Evolutionary conservation across 768 basidiomycete genomes (phyloP), one percentile per base, ranked within the genome.

Genomic region (Lentinula edodes): DNA sequence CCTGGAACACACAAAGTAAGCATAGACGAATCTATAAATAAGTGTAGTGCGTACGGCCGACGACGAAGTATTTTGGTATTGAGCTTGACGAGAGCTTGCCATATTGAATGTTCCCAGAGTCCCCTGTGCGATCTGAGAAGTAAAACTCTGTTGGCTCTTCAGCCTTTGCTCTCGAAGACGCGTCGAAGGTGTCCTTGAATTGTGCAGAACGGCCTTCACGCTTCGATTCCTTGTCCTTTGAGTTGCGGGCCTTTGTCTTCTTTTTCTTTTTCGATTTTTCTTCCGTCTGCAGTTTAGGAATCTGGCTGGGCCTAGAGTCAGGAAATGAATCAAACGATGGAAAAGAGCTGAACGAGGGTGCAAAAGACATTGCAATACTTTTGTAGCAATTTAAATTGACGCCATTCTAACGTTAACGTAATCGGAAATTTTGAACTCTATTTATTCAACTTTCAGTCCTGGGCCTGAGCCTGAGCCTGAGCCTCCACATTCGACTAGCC

Each of bases 261-360:
- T 39, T 64, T 70, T 62, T 70, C 71, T 6, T 66, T 43, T 52
- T 52, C 41, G 65, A 66, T 63, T 61, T 64, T 67, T 60, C 63
- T 65, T 39, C 60, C 60, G 35, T 28, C 28, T 3, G 2, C 28
- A 3, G 6, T 60, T 38, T 52, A 9, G 3, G 43, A 46, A 34
- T 15, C 58, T 32, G 28, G 41, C 75, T 79, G 56, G 77, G 72
- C 20, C 82, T 80, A n/a, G 83, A 61, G 58, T 87, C 84, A 39
- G 89, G 88, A 70, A 91, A 90, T 32, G 88, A 88, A 13, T 80
- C 69, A 70, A 90, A 91, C 1, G 86, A 84, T 1, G 85, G 84
- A 67, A 88, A 80, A 4, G 84, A 85, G 2, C 81, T 79, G 71
- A 85, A 87, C 3, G 87, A 84, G 53, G 84, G 81, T 38, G 82